Evolutionary conservation across 2,329 filamentous ascomycete species (phyloP).

Genomic region (Nemania bipapillata): DNA sequence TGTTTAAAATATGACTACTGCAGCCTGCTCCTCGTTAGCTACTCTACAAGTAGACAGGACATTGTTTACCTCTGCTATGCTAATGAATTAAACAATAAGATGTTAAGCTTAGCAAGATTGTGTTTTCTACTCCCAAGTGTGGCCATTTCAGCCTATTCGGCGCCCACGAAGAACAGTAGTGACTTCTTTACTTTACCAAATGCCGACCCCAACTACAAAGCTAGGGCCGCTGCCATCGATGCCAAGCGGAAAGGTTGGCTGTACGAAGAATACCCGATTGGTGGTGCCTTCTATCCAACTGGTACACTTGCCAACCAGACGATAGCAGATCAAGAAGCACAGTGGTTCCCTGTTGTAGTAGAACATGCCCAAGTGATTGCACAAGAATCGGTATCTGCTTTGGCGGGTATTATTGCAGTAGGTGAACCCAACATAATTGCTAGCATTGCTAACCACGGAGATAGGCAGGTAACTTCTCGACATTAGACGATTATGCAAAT

Average conservation of each 20-base stretch:
- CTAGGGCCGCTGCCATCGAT: conserved; percentile 7
- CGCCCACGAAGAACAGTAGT: not conserved
- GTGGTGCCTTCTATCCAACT: conserved; percentile 28
- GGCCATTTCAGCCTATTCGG: conserved; percentile 12
- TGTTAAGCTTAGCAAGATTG: conserved; percentile 2
- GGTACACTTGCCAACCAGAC: conserved; percentile 26
- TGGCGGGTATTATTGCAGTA: conserved; percentile 24
- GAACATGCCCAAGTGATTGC: conserved; percentile 21
- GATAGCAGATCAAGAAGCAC: conserved; percentile 23
- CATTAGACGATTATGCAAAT: conserved; percentile 26
- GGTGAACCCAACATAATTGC: not conserved
- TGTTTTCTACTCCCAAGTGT: not conserved
- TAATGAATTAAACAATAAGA: not conserved
- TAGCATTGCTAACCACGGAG: not conserved
- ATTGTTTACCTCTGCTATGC: not conserved
- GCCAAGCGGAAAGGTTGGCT: conserved; percentile 24
- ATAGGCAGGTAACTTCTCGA: conserved; percentile 26
- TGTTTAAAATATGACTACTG: conserved; percentile 10
- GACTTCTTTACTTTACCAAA: conserved; percentile 15
- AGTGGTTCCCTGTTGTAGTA: conserved; percentile 26
- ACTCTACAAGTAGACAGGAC: not conserved
- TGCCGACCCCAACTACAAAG: not conserved
- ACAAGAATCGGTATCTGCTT: conserved; percentile 17
- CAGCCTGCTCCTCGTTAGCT: not conserved
- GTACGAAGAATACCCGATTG: conserved; percentile 21